Evolutionary conservation across 1,139 yeast species (phyloP), one percentile per base, ranked within the genome.

Genomic region (Spencermartinsiella ligniputridi): DNA sequence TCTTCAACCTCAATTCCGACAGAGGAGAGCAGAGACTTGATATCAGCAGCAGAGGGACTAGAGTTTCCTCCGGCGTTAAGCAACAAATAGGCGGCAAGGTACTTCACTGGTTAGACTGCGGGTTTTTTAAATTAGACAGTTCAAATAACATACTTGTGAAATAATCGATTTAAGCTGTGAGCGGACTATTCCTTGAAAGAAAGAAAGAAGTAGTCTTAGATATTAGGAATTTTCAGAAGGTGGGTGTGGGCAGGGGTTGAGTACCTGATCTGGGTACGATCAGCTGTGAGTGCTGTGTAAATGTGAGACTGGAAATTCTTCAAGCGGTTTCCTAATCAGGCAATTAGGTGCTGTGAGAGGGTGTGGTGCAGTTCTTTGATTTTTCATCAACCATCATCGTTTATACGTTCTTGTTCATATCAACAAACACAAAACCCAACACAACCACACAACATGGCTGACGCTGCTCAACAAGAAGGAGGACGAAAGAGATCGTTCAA

Each of bases 1-100:
- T 85, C 94, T 67, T 92, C 97, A 67, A 84, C 94, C 76, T 92
- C 98, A 66, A 85, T 81, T 71, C 96, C 96, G 68, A 92, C 96
- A 54, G 97, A 76, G 71, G 88, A 84, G 68, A 92, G 80, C 66
- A 92, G 87, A 56, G 82, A 60, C 76, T 83, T 83, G 83, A 90
- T 78, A 76, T 89, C 96, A 65, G 84, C 82, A 63, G 94, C 95
- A 61, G 96, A 77, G 76, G 97, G 97, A 65, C 92, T 52, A 62
- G 72, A 58, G 68, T 70, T 71, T 56, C 75, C 75, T 55, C 72
- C 75, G 52, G 72, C 62, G 61, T 64, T 69, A 54, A 71, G 64
- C 58, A 71, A 67, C 57, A 71, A 70, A 62, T 71, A 71, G 52
- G 75, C 74, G 53, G 75, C 76, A 53, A 71, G 69, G 65, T 70